Evolutionary conservation across 352 stramenopile genomes (phyloP).

Genomic region (Aphanomyces invadans): DNA sequence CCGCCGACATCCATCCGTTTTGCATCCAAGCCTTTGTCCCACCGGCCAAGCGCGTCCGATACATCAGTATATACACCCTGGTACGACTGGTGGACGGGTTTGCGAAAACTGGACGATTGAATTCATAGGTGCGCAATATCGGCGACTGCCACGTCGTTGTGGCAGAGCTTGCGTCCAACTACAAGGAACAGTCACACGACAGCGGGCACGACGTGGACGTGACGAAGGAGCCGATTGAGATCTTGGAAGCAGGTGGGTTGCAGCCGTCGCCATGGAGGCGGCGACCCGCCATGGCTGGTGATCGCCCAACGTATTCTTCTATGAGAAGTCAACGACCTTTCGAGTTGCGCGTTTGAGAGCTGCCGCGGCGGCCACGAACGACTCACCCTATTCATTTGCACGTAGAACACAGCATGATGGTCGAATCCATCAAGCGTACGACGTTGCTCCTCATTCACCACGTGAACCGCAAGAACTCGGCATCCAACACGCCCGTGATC

Average conservation of each 20-base stretch:
- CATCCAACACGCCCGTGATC: slow-evolving; percentile 14
- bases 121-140: neutral
- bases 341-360: too few relatives aligned
- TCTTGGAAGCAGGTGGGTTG: slow-evolving; percentile 9
- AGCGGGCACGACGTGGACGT: slow-evolving; percentile 10
- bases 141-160: slow-evolving; percentile 23
- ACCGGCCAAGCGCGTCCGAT: slow-evolving; percentile 21
- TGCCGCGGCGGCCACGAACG: too few relatives aligned
- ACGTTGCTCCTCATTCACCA: slow-evolving; percentile 18
- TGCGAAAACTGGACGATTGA: neutral
- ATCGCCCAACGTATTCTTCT: too few relatives aligned
- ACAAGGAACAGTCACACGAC: slow-evolving; percentile 15
- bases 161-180: slow-evolving; percentile 12
- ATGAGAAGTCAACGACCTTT: too few relatives aligned
- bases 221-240: slow-evolving; percentile 15
- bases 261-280: neutral
- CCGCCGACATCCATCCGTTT: slow-evolving; percentile 6
- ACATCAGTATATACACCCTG: slow-evolving; percentile 22
- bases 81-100: neutral
- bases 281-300: too few relatives aligned
- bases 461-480: slow-evolving; percentile 12
- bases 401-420: slow-evolving; percentile 17
- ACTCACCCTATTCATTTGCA: too few relatives aligned
- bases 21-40: slow-evolving; percentile 18
- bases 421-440: slow-evolving; percentile 17